Evolutionary conservation across 495 filamentous ascomycete species (phyloP).

Genomic region (Penicillium goetzii): DNA sequence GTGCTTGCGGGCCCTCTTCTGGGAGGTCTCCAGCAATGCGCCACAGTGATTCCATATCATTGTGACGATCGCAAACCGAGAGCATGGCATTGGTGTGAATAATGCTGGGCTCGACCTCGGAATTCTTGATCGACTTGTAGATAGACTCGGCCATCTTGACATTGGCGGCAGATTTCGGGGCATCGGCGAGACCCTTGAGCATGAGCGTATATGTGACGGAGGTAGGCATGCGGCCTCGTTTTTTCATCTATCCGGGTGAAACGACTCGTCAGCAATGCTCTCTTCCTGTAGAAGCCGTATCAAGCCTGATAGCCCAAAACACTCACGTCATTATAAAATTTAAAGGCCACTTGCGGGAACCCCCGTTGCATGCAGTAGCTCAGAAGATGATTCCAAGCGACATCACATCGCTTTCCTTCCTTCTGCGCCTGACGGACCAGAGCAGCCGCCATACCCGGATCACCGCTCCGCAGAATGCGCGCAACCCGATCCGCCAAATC

Average conservation of each 20-base stretch:
- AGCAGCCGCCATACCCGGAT: constrained; percentile 63
- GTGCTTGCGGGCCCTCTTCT: constrained; percentile 58
- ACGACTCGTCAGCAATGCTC: constrained; percentile 18
- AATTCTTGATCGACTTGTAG: constrained; percentile 71
- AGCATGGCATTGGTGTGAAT: constrained; percentile 88
- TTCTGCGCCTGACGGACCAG: constrained; percentile 68
- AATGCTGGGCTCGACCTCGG: constrained; percentile 63
- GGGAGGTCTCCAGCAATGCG: constrained; percentile 67
- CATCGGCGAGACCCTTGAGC: constrained; percentile 69
- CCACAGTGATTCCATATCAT: constrained; percentile 76
- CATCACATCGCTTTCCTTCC: constrained; percentile 59
- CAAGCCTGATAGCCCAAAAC: constrained; percentile 10
- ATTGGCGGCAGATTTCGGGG: constrained; percentile 50
- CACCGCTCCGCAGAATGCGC: constrained; percentile 53
- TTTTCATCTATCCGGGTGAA: constrained; percentile 77
- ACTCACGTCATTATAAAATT: constrained; percentile 81
- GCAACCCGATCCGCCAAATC: constrained; percentile 66
- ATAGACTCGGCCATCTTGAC: constrained; percentile 65
- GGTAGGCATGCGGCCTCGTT: constrained; percentile 75
- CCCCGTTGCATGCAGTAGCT: constrained; percentile 66
- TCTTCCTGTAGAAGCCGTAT: too few species aligned
- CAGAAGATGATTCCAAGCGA: constrained; percentile 88
- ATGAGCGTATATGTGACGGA: constrained; percentile 80
- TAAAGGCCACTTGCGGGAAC: constrained; percentile 63
- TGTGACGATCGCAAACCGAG: constrained; percentile 70